Evolutionary conservation across 2,329 filamentous ascomycete species (phyloP), one percentile per base, ranked within the genome.

Genomic region (Trichoderma cornu-damae): DNA sequence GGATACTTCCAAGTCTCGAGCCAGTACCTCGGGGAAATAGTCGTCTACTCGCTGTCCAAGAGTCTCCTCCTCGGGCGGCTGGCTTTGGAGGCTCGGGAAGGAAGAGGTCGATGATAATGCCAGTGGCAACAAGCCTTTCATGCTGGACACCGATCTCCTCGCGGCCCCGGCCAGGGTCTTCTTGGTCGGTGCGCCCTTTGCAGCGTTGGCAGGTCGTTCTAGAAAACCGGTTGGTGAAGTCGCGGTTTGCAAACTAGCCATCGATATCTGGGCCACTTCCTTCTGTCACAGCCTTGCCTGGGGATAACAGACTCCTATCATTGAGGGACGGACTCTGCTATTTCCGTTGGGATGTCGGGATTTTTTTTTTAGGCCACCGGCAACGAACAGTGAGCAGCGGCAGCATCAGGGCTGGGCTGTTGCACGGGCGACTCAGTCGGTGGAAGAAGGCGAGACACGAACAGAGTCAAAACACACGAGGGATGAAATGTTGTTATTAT

Each of bases 11-110:
- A 84, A 69, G 61, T 84, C 80, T 59, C 72, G 74, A 6, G 75
- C 81, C n/a, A 84, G 70, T 37, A 82, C 63, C 67, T 84, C 82
- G 2, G 81, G 78, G 16, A 84, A 70, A 67, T 77, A 83, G 65
- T 75, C 75, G 49, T 69, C 70, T 9, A 65, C 61, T 44, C 66
- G 63, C 16, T 63, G 64, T 67, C 69, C 61, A 51, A 71, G 66
- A 32, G 55, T 60, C 16, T 69, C 61, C 16, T 69, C 66, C 42
- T 60, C 62, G 12, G 60, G 50, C 7, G 64, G 57, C 14, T 59
- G 60, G 44, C 44, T 65, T 4, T 65, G 60, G 35, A 63, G 62
- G 44, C 59, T 65, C 38, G 67, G 64, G 14, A 59, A 64, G 2
- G 69, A 61, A 28, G 52, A 47, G 9, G 40, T 9, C 11, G 63